Percentiles rank a stretch among this genome's conserved stretches.
Conservation (phyloP, 2,329 filamentous ascomycete species). For the Ophiostoma sp. region DNA sequence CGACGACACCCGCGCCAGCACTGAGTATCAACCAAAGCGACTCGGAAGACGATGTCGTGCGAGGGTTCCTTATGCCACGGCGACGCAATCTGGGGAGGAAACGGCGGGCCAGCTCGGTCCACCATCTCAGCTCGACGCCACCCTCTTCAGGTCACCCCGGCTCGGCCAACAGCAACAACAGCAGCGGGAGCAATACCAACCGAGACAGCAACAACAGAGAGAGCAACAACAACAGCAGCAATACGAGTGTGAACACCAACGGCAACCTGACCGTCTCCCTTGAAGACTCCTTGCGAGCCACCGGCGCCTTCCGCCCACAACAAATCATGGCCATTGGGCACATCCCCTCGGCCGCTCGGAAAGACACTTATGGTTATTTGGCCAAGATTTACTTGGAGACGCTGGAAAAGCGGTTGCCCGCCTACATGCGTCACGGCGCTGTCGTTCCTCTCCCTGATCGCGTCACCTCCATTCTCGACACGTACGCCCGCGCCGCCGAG, state of each 20-base stretch:
- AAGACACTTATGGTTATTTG: slow-evolving; percentile 57
- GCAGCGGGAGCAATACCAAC: slow-evolving; percentile 37
- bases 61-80: slow-evolving; percentile 57
- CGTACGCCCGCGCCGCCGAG: slow-evolving; percentile 60
- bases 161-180: slow-evolving; percentile 35
- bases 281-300: slow-evolving; percentile 59
- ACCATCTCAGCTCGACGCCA: slow-evolving; percentile 56
- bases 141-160: slow-evolving; percentile 43
- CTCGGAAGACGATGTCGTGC: slow-evolving; percentile 64
- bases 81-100: slow-evolving; percentile 40
- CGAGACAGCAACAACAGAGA: not conserved
- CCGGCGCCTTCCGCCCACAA: slow-evolving; percentile 58
- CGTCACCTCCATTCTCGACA: slow-evolving; percentile 54
- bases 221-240: not conserved
- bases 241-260: slow-evolving; percentile 35
- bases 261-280: slow-evolving; percentile 44
- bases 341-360: slow-evolving; percentile 53
- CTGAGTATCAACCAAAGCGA: slow-evolving; percentile 62
- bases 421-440: slow-evolving; percentile 34
- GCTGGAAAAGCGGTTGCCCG: slow-evolving; percentile 51
- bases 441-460: slow-evolving; percentile 45
- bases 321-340: slow-evolving; percentile 64
- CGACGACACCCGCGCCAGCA: slow-evolving; percentile 45
- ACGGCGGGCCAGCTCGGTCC: slow-evolving; percentile 46
- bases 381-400: slow-evolving; percentile 58